Evolutionary conservation across 1,139 yeast genomes (phyloP), one percentile per base, ranked within the genome.

Genomic region (Tardiomyces digboiensis): DNA sequence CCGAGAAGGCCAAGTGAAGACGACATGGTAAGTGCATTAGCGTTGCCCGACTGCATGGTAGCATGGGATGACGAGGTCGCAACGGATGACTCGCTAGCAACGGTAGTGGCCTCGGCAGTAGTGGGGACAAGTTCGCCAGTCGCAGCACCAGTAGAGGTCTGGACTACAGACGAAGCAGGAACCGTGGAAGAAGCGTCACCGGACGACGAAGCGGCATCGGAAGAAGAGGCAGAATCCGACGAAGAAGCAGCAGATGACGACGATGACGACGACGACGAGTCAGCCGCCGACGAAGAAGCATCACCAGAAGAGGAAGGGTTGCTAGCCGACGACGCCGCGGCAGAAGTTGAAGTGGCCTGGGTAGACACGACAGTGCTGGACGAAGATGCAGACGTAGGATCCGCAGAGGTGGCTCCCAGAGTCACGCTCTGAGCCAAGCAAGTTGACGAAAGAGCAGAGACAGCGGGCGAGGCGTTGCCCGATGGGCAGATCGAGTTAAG

Each of bases 401-500:
- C 29, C 7, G 23, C 36, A 2, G 40, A 36, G 4, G 19, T n/a
- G 33, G 38, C 40, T 4, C 37, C 20, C 13, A 21, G 36, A 3
- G 43, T 20, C 10, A 14, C 38, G 18, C 40, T 26, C 12, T 23
- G 13, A 14, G 19, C 13, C 20, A n/a, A 37, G 29, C 39, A 19
- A 4, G 19, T 26, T 10, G 29, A 18, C 16, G 42, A 18, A 26
- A 44, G 46, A 37, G 48, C 48, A 38, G 49, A 38, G 21, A 47
- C 45, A 46, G 45, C 48, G 36, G 39, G 39, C 19, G 42, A 26
- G 41, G 80, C 70, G 44, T 70, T 66, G 51, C 73, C 81, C 53
- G 68, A 62, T 51, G 93, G 91, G 70, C 95, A 86, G 49, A 70
- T 72, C 47, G 68, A 60, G 46, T 73, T 66, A 66, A 86, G 71